Conservation (phyloP, 306 rosid genomes). For the Ochetophila trinervis region DNA sequence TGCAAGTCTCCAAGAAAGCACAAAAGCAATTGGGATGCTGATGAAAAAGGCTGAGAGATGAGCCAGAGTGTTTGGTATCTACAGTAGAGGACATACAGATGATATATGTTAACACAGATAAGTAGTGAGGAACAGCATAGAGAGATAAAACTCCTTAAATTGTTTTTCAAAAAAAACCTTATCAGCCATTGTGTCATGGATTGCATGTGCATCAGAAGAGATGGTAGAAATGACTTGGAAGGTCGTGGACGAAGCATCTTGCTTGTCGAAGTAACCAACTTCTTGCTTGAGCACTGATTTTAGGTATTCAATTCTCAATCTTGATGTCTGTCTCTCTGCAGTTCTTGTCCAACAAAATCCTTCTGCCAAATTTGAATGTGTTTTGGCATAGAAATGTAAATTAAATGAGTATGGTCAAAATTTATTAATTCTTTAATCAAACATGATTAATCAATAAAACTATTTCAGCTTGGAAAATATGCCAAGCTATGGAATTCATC, state of each 20-base stretch:
- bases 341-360: constrained; percentile 84
- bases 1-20: constrained; percentile 72
- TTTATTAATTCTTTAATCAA: too few relatives aligned
- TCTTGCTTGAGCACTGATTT: constrained; percentile 69
- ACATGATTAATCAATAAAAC: too few relatives aligned
- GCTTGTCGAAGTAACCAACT: constrained; percentile 64
- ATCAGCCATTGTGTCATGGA: constrained; percentile 67
- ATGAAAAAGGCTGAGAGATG: constrained; percentile 54
- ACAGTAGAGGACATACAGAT: constrained; percentile 10
- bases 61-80: constrained; percentile 56
- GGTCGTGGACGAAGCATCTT: constrained; percentile 50
- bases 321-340: constrained; percentile 72
- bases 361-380: constrained; percentile 37
- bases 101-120: background rate
- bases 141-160: background rate
- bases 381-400: background rate
- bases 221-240: constrained; percentile 65
- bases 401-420: too few relatives aligned
- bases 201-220: constrained; percentile 67
- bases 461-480: too few relatives aligned
- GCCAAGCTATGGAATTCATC: too few relatives aligned
- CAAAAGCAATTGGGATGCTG: constrained; percentile 48
- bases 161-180: constrained; percentile 50
- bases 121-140: background rate
- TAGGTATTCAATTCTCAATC: constrained; percentile 61